Percentiles rank a stretch among this genome's conserved stretches.
Conservation (phyloP, 306 rosid species). For the apple (Malus domestica) region ASM211411v1 NC_041791.1:5415001-5415500, state of each 20-base stretch:
- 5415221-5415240: slow-evolving; percentile 93
- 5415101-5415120: neutral
- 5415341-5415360: neutral
- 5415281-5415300: neutral
- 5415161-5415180: neutral
- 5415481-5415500: neutral
- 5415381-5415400: neutral
- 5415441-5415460: neutral
- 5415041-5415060: neutral
- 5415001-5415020: slow-evolving; percentile 44
- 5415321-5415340: neutral
- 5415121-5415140: neutral
- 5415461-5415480: neutral
- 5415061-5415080: neutral
- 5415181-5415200: slow-evolving; percentile 15
- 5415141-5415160: slow-evolving; percentile 5
- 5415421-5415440: too few relatives aligned
- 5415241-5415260: slow-evolving; percentile 97
- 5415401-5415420: neutral
- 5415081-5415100: neutral
- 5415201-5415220: slow-evolving; percentile 98
- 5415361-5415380: neutral
- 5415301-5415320: neutral
- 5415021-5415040: slow-evolving; percentile 64
- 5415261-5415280: slow-evolving; percentile 74